Evolutionary conservation across 257 asterid species (phyloP), one percentile per base, ranked within the genome.

Genomic region (Solanum lycopersicoides): DNA sequence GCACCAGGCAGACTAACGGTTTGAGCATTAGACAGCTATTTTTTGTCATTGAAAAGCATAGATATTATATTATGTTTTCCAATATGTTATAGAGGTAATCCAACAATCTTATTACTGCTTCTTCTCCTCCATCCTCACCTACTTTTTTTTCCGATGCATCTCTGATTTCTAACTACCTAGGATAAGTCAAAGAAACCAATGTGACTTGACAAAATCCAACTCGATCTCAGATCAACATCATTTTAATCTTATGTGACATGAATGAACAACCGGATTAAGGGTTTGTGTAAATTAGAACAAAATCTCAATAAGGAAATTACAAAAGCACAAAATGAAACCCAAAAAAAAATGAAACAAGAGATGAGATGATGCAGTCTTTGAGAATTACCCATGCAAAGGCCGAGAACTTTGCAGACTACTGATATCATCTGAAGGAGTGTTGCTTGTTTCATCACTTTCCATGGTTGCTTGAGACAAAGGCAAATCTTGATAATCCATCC

Each of bases 391-490:
- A 71, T 93, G 97, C 20, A 82, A 88, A 87, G 93, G 90, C 59
- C 92, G 95, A 90, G 89, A 89, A 90, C 92, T 90, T 66, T 91
- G 96, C 83, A 85, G 77, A 88, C 90, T 91, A 86, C 88, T 91
- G 87, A 89, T 88, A 83, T 90, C 90, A 88, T 93, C 95, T 88
- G 96, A 87, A 89, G 88, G 88, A 15, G 89, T 71, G 83, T 88
- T 80, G 80, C 90, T 91, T 41, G 87, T 88, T 92, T 91, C 91
- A 88, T 95, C 95, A 96, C 96, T 93, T 93, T 92, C 95, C 99
- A 96, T 96, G 74, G 63, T 90, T 86, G 89, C 90, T 90, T 87
- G 88, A 89, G 87, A 87, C 89, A 86, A 85, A 89, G 76, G 91
- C 85, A 87, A 89, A 87, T 56, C 84, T 89, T 91, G 87, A 92